A percentile compares a stretch with the other conserved stretches of the same genome.
Conservation (phyloP, 2,329 filamentous ascomycete genomes). For the Daldinia sp. region DNA sequence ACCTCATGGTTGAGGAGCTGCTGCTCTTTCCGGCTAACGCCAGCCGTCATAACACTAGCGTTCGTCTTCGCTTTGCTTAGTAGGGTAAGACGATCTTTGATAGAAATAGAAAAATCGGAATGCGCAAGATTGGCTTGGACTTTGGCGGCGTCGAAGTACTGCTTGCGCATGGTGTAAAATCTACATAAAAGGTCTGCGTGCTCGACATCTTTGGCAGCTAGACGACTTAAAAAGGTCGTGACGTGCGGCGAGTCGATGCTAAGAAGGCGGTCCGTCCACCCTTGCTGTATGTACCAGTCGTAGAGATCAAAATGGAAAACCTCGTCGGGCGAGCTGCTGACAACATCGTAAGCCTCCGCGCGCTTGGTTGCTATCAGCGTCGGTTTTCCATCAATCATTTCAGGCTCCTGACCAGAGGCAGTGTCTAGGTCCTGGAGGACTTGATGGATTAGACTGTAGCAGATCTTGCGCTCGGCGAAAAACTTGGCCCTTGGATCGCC, state of each 20-base stretch:
- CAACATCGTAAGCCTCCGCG: slow-evolving; percentile 87
- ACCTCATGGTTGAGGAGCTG: slow-evolving; percentile 88
- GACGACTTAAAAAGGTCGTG: slow-evolving; percentile 82
- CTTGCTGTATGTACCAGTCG: slow-evolving; percentile 91
- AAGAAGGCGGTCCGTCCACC: slow-evolving; percentile 85
- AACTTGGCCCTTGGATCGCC: slow-evolving; percentile 73
- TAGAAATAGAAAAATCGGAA: slow-evolving; percentile 79
- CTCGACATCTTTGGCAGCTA: slow-evolving; percentile 73
- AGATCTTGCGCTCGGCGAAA: slow-evolving; percentile 76
- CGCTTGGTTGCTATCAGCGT: slow-evolving; percentile 80
- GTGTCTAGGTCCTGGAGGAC: slow-evolving; percentile 80
- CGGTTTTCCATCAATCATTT: slow-evolving; percentile 78
- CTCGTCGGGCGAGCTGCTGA: slow-evolving; percentile 87
- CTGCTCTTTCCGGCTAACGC: slow-evolving; percentile 79
- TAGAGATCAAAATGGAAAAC: slow-evolving; percentile 97
- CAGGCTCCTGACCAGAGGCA: slow-evolving; percentile 72
- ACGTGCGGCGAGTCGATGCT: slow-evolving; percentile 86
- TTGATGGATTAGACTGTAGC: slow-evolving; percentile 88
- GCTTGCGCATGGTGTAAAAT: slow-evolving; percentile 85
- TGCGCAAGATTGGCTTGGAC: slow-evolving; percentile 86
- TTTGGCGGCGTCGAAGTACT: slow-evolving; percentile 85
- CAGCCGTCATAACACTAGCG: slow-evolving; percentile 81
- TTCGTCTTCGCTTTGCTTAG: slow-evolving; percentile 92
- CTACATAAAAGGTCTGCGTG: slow-evolving; percentile 93
- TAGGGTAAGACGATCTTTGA: slow-evolving; percentile 88